A percentile compares a stretch with the other conserved stretches of the same genome.
Evolutionary conservation across 176 grass and related monocot genomes (phyloP).

Genomic region (Neostapfia colusana): DNA sequence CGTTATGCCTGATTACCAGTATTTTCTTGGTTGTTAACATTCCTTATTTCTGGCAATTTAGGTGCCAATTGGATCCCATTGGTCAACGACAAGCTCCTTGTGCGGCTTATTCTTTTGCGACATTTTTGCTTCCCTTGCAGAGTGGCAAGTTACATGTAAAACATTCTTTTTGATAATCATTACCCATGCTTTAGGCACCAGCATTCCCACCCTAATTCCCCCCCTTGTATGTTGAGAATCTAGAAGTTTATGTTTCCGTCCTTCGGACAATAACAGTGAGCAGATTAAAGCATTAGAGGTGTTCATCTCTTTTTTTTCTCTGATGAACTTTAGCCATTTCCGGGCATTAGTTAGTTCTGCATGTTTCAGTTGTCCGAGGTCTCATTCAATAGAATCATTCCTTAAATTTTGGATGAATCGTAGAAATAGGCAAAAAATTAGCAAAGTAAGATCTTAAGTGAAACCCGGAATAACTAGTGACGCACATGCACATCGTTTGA

Average conservation of each 20-base stretch:
- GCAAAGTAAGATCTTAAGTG: background rate
- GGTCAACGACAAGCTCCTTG: slow-evolving; percentile 33
- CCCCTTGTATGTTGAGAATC: slow-evolving; percentile 21
- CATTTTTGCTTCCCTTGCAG: slow-evolving; percentile 43
- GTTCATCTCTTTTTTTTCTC: slow-evolving; percentile 36
- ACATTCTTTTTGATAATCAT: slow-evolving; percentile 24
- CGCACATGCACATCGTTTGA: too few species aligned
- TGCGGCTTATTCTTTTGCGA: slow-evolving; percentile 40
- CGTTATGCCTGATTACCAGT: slow-evolving; percentile 10
- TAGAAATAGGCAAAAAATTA: background rate
- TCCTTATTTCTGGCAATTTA: slow-evolving; percentile 21
- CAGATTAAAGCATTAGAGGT: slow-evolving; percentile 39
- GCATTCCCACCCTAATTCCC: background rate
- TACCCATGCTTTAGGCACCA: slow-evolving; percentile 11
- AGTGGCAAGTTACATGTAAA: slow-evolving; percentile 35
- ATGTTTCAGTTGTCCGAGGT: too few species aligned
- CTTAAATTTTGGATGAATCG: background rate
- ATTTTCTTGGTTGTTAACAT: slow-evolving; percentile 17
- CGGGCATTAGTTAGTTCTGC: too few species aligned
- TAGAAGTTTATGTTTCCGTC: slow-evolving; percentile 5
- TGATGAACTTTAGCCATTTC: too few species aligned
- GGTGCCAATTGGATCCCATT: slow-evolving; percentile 42
- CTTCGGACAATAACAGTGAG: slow-evolving; percentile 39
- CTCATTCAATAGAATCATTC: background rate
- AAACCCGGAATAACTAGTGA: background rate